Evolutionary conservation across 306 rosid species (phyloP).

Genomic region (Dryas drummondii): DNA sequence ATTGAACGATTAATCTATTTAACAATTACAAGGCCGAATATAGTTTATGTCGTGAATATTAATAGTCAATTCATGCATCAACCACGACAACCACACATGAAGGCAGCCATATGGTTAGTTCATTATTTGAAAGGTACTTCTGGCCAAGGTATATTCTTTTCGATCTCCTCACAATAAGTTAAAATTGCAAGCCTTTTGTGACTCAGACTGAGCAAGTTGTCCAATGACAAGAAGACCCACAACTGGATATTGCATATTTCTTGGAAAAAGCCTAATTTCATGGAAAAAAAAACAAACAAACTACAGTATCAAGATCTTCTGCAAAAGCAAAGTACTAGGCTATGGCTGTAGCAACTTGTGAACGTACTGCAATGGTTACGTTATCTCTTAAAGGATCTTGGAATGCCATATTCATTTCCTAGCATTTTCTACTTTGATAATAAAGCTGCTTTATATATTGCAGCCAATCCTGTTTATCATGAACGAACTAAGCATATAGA

Average conservation of each 20-base stretch:
- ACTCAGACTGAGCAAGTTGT: neutral
- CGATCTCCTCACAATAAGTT: neutral
- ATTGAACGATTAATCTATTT: neutral
- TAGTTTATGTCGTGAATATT: neutral
- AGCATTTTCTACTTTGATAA: neutral
- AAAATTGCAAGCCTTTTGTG: neutral
- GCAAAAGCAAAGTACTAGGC: neutral
- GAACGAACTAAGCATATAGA: constrained; percentile 1
- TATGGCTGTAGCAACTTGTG: neutral
- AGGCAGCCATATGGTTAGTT: too few species aligned
- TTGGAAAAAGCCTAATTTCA: neutral
- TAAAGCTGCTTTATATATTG: neutral
- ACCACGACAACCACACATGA: too few species aligned
- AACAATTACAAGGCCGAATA: neutral
- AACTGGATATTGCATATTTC: neutral
- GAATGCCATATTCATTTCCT: neutral
- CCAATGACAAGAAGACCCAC: neutral
- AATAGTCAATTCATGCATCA: neutral
- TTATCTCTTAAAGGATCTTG: neutral
- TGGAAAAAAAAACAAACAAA: neutral
- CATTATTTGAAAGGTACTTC: too few species aligned
- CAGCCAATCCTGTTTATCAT: neutral
- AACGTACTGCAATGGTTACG: neutral
- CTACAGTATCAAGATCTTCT: neutral
- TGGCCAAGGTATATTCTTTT: neutral